Evolutionary conservation across 371 early-diverging fungal genomes (phyloP).

Genomic region (Syncephalastrum monosporum): DNA sequence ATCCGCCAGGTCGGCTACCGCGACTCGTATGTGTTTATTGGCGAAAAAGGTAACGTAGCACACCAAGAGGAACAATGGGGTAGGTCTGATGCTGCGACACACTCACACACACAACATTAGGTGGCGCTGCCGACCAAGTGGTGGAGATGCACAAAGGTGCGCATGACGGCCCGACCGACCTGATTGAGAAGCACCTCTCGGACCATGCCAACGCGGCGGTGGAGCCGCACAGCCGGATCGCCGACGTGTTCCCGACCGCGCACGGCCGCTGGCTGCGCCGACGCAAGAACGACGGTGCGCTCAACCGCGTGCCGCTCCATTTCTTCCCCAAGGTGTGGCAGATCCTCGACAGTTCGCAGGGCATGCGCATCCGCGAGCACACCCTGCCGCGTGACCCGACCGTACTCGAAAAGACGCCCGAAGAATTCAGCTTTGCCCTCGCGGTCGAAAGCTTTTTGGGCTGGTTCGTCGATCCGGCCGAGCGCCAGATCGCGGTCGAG

Average conservation of each 20-base stretch:
- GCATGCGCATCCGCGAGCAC: constrained; percentile 56
- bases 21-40: constrained; percentile 83
- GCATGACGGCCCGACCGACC: constrained; percentile 52
- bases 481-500: constrained; percentile 80
- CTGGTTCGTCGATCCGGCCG: constrained; percentile 77
- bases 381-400: constrained; percentile 79
- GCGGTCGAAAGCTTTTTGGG: constrained; percentile 75
- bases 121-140: background rate
- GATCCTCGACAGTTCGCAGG: constrained; percentile 59
- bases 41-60: constrained; percentile 30
- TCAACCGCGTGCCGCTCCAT: constrained; percentile 76
- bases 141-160: constrained; percentile 45
- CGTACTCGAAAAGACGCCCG: constrained; percentile 82
- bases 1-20: constrained; percentile 64
- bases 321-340: constrained; percentile 83
- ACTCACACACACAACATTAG: too few relatives aligned
- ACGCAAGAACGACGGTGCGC: constrained; percentile 82
- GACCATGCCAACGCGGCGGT: constrained; percentile 5
- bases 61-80: too few relatives aligned
- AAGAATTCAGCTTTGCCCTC: constrained; percentile 79
- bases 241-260: constrained; percentile 57
- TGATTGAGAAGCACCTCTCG: constrained; percentile 41
- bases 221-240: constrained; percentile 25
- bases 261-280: constrained; percentile 78
- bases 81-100: too few relatives aligned